Evolutionary conservation across 495 filamentous ascomycete species (phyloP).

Genomic region (Aspergillus diversus): DNA sequence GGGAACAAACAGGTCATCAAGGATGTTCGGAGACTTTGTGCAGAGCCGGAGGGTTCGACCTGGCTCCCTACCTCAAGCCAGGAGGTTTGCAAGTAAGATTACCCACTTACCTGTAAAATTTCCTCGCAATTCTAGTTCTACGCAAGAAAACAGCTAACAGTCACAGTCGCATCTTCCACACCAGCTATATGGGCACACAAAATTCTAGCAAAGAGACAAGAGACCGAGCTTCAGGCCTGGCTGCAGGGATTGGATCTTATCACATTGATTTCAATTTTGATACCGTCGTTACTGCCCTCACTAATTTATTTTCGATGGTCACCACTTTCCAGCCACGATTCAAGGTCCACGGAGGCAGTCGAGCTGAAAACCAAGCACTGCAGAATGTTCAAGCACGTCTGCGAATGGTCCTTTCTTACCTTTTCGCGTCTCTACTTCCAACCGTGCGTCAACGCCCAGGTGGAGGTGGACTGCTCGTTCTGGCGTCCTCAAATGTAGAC

Average conservation of each 20-base stretch:
- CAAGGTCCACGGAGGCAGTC: slow-evolving; percentile 67
- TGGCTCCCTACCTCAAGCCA: slow-evolving; percentile 59
- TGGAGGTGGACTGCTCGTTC: slow-evolving; percentile 65
- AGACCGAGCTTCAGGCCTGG: slow-evolving; percentile 66
- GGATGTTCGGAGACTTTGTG: slow-evolving; percentile 67
- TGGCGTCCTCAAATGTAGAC: slow-evolving; percentile 64
- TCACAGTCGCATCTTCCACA: slow-evolving; percentile 63
- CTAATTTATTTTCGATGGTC: slow-evolving; percentile 55
- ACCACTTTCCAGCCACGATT: slow-evolving; percentile 65
- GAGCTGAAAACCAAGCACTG: slow-evolving; percentile 66
- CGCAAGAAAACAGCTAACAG: slow-evolving; percentile 18
- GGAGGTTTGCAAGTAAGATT: slow-evolving; percentile 59
- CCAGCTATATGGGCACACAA: slow-evolving; percentile 79
- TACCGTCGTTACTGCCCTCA: slow-evolving; percentile 57
- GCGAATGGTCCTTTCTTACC: slow-evolving; percentile 81
- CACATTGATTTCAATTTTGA: slow-evolving; percentile 82
- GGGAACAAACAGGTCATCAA: slow-evolving; percentile 71
- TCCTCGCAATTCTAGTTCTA: not conserved
- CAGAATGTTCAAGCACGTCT: slow-evolving; percentile 83
- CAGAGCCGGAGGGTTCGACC: slow-evolving; percentile 52
- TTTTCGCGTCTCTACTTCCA: slow-evolving; percentile 70
- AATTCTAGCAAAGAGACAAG: slow-evolving; percentile 75
- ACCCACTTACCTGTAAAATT: not conserved
- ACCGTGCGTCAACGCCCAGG: slow-evolving; percentile 54
- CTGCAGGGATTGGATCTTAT: slow-evolving; percentile 71